These are phyloP conservation scores for Thuidium tamariscinum DNA, from an alignment of 225 moss, liverwort and hornwort genomes.

Conservation along the genomic window DNA sequence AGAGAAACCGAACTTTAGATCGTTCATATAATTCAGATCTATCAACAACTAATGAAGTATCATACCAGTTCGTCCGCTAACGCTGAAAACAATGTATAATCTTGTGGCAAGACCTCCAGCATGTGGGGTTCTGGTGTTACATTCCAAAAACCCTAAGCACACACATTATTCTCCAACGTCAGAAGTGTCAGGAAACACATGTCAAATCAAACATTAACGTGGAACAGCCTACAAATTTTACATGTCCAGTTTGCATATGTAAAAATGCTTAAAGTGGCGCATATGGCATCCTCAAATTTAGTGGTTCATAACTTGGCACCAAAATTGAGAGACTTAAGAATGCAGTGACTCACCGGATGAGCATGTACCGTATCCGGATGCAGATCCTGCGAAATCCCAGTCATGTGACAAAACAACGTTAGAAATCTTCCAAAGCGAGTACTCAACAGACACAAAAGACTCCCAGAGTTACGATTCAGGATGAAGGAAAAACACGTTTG, in stretches of 20 bases:
- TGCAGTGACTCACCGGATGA: conserved; percentile 3
- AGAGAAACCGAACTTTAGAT: not conserved
- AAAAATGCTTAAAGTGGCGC: not conserved
- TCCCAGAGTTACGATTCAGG: not conserved
- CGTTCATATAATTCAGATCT: not conserved
- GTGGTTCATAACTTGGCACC: not conserved
- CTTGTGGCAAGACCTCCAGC: conserved; percentile 30
- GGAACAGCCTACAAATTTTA: not conserved
- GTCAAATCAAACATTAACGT: not conserved
- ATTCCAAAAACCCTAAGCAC: conserved; percentile 26
- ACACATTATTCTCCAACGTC: not conserved
- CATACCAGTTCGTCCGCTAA: conserved; percentile 35
- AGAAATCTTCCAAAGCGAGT: not conserved
- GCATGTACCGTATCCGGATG: conserved; percentile 12
- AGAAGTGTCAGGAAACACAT: not conserved
- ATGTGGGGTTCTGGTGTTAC: conserved; percentile 42
- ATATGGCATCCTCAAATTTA: not conserved
- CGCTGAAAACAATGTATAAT: conserved; percentile 38
- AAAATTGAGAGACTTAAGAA: not conserved
- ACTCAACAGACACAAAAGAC: not conserved
- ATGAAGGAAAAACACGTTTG: not conserved
- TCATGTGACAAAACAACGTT: not conserved
- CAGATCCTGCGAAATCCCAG: conserved; percentile 1
- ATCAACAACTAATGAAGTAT: not conserved
- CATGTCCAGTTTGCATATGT: not conserved